phyloP scores from a whole-genome alignment of 2,329 filamentous ascomycete genomes.

The Pseudogymnoascus pannorum region DNA sequence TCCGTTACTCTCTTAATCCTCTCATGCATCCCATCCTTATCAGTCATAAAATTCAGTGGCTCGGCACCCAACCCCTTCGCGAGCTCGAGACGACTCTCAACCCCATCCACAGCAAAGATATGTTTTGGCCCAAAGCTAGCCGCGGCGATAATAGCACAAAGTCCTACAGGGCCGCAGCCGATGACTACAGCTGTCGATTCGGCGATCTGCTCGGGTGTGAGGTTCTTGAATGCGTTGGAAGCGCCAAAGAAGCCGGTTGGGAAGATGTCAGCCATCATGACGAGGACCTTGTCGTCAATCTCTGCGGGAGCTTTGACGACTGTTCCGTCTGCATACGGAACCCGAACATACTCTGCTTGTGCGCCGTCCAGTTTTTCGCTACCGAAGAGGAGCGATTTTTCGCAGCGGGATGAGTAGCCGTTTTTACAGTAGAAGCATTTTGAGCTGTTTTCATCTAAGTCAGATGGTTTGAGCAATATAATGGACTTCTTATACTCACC shows the following conservation, averaged over 20 bases:
- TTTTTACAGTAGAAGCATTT: constrained; percentile 80
- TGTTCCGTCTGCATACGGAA: constrained; percentile 75
- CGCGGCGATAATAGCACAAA: constrained; percentile 75
- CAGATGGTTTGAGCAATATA: not conserved
- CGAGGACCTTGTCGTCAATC: constrained; percentile 66
- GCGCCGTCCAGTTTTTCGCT: constrained; percentile 62
- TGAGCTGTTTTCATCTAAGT: constrained; percentile 42
- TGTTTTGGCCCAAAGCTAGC: constrained; percentile 68
- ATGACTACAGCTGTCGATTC: constrained; percentile 70
- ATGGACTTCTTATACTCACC: constrained; percentile 40
- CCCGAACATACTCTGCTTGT: constrained; percentile 75
- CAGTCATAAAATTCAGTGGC: constrained; percentile 68
- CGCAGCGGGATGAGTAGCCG: constrained; percentile 70
- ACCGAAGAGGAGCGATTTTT: constrained; percentile 64
- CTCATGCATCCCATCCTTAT: constrained; percentile 56
- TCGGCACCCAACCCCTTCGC: constrained; percentile 72
- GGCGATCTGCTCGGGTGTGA: constrained; percentile 47
- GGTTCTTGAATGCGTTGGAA: constrained; percentile 64
- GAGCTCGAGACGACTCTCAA: constrained; percentile 65
- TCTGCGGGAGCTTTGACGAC: constrained; percentile 65
- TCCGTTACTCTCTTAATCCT: constrained; percentile 68
- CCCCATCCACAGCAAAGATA: constrained; percentile 71
- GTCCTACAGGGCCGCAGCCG: constrained; percentile 77
- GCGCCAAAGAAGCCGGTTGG: constrained; percentile 82
- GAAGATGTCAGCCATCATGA: constrained; percentile 91